A percentile compares a stretch with the other conserved stretches of the same genome.
Conservation (phyloP, 306 rosid genomes). For the Sechiopsis laciniata region DNA sequence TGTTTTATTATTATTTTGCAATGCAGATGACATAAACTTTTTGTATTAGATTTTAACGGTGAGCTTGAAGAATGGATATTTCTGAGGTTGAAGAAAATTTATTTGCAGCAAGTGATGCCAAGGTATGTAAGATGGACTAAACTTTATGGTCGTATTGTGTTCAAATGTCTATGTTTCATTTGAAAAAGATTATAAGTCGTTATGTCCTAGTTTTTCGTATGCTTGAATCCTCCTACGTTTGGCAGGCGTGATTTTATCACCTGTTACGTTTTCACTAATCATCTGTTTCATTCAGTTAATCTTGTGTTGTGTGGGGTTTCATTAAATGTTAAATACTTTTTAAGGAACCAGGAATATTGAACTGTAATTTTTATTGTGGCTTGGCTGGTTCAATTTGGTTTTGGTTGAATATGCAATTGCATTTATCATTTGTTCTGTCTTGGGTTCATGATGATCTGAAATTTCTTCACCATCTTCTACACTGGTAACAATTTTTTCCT, state of each 20-base stretch:
- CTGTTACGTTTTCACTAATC: background rate
- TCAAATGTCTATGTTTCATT: too few relatives aligned
- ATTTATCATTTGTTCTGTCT: background rate
- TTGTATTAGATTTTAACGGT: slow-evolving; percentile 9
- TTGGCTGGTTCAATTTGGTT: background rate
- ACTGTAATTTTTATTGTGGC: background rate
- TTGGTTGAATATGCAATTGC: background rate
- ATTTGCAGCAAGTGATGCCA: slow-evolving; percentile 74
- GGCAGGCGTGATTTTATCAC: background rate
- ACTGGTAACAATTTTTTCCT: background rate
- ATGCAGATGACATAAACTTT: slow-evolving; percentile 41
- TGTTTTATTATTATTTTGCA: slow-evolving; percentile 17
- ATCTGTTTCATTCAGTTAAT: background rate
- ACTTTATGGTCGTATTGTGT: too few relatives aligned
- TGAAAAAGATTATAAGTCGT: too few relatives aligned
- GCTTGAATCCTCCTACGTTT: background rate
- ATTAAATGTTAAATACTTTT: background rate
- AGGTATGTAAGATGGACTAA: too few relatives aligned
- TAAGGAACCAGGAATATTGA: background rate
- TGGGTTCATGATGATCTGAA: background rate
- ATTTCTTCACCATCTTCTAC: background rate
- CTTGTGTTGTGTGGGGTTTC: background rate
- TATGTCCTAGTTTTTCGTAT: too few relatives aligned
- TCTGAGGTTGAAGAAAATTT: slow-evolving; percentile 69
- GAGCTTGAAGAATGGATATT: slow-evolving; percentile 56